Evolutionary conservation across 2,329 filamentous ascomycete genomes (phyloP), one percentile per base, ranked within the genome.

Genomic region (Septoria linicola): DNA sequence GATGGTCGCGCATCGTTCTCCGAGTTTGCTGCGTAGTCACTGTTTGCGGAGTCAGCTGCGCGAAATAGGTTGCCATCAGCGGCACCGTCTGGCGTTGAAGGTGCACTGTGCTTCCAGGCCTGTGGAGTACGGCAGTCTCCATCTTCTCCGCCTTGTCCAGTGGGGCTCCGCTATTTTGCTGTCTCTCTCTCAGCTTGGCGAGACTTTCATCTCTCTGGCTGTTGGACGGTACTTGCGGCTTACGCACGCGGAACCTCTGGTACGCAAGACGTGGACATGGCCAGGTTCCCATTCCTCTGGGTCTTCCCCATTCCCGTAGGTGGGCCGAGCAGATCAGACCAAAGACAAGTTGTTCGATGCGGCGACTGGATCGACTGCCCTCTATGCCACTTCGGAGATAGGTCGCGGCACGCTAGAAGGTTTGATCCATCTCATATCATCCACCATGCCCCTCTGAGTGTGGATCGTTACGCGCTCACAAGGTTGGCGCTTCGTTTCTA

Each of bases 401-500:
- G 55, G 49, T 58, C 54, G 57, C 54, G 34, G 27, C 41, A 32
- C 48, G 51, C 51, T 53, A 48, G 36, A 51, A 48, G 50, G 41
- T 49, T 53, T 42, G 35, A 40, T 21, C 44, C 44, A 47, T 49
- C 42, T 34, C 45, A 53, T 51, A 51, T 53, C 51, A 52, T 54
- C 57, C 46, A 43, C 50, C 51, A 41, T 57, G 41, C 52, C 52
- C 51, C 58, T 58, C 55, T 53, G 55, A 47, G 58, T 49, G 36
- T 53, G 43, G 31, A 42, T 37, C 41, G 48, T 36, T 51, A 55
- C 51, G 49, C 27, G 49, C 36, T 30, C 19, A 36, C 39, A 44
- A 46, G 44, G 57, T 58, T 53, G 55, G 50, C 55, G 55, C 49
- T 54, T 47, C 51, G 30, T 40, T 36, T 54, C 43, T 44, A 52